These are phyloP conservation scores for Tolypocladium sp. DNA, from an alignment of 2,329 filamentous ascomycete genomes.

Conservation along the genomic window DNA sequence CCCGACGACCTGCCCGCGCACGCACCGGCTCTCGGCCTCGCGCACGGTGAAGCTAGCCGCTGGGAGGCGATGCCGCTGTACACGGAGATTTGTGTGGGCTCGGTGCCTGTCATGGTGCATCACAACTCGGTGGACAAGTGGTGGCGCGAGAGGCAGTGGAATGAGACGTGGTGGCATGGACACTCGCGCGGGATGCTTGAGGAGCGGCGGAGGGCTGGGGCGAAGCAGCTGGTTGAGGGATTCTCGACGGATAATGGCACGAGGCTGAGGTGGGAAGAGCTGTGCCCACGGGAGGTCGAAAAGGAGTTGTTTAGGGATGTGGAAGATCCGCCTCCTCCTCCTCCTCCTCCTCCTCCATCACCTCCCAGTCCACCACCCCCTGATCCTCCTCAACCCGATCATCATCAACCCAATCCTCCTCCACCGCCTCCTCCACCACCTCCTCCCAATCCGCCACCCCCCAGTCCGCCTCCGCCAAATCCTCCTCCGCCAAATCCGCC, in stretches of 20 bases:
- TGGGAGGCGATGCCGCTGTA: constrained; percentile 17
- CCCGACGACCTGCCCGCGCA: constrained; percentile 6
- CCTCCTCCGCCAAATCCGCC: background rate
- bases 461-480: background rate
- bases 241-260: constrained; percentile 9
- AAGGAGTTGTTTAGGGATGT: constrained; percentile 15
- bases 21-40: background rate
- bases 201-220: constrained; percentile 4
- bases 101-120: constrained; percentile 18
- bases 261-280: constrained; percentile 11
- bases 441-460: background rate
- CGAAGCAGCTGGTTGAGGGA: constrained; percentile 7
- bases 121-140: constrained; percentile 15
- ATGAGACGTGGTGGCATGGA: constrained; percentile 15
- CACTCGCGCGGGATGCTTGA: constrained; percentile 10
- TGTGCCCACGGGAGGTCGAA: constrained; percentile 15
- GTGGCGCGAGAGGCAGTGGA: constrained; percentile 13
- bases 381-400: background rate
- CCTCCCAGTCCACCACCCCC: background rate
- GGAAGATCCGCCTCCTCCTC: background rate
- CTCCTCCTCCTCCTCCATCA: background rate
- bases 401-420: background rate
- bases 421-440: background rate
- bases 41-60: constrained; percentile 3
- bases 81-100: constrained; percentile 16